Evolutionary conservation across 805 yeast genomes (phyloP).

Genomic region (Kurtzmaniella cleridarum): DNA sequence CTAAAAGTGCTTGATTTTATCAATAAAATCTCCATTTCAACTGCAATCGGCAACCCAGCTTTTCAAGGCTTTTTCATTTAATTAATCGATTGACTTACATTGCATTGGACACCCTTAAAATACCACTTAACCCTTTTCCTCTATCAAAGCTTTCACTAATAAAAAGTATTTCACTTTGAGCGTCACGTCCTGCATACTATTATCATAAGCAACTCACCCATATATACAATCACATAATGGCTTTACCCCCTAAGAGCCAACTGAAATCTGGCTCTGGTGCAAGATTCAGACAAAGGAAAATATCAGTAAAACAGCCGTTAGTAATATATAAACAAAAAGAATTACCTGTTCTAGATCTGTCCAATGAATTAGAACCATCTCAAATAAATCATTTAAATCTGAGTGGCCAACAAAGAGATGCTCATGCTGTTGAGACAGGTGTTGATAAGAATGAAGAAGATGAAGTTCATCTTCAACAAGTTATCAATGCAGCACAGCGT

Average conservation of each 20-base stretch:
- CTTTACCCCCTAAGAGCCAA: conserved; percentile 34
- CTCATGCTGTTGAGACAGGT: conserved; percentile 91
- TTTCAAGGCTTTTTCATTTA: too few relatives aligned
- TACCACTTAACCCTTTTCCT: too few relatives aligned
- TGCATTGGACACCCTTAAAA: too few relatives aligned
- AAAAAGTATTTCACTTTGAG: not conserved
- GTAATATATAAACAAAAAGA: conserved; percentile 74
- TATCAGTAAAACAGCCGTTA: conserved; percentile 83
- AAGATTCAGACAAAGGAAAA: conserved; percentile 90
- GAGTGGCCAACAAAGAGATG: conserved; percentile 76
- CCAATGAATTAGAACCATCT: conserved; percentile 36
- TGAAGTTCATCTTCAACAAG: conserved; percentile 91
- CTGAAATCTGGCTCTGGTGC: conserved; percentile 43
- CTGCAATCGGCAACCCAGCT: too few relatives aligned
- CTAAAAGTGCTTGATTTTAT: too few relatives aligned
- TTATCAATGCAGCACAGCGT: conserved; percentile 72
- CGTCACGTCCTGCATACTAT: not conserved
- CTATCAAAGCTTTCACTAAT: too few relatives aligned
- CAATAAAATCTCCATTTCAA: too few relatives aligned
- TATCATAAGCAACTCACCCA: not conserved
- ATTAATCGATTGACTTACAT: too few relatives aligned
- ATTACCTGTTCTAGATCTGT: conserved; percentile 64
- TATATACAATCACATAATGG: conserved; percentile 20
- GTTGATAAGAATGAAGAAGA: conserved; percentile 97
- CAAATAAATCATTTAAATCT: conserved; percentile 36